Percentiles rank a stretch among this genome's conserved stretches.
Conservation (phyloP, 192 early-diverging fungal genomes). For the Paraglomus occultum region DNA sequence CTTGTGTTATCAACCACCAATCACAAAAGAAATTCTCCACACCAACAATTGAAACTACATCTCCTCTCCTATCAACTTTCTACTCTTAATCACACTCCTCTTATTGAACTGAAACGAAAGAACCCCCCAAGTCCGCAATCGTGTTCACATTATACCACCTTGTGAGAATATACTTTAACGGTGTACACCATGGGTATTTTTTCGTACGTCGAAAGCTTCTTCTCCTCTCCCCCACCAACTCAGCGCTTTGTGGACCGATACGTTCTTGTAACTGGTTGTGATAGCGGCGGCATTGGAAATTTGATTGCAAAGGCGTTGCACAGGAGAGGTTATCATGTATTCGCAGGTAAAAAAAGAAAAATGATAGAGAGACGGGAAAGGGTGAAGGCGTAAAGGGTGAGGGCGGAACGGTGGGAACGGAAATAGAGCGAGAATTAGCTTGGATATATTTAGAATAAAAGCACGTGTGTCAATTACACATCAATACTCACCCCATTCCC, state of each 20-base stretch:
- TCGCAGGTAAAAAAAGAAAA: slow-evolving; percentile 10
- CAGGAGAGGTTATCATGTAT: slow-evolving; percentile 27
- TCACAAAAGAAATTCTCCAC: too few relatives aligned
- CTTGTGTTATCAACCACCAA: too few relatives aligned
- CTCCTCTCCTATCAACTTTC: not conserved
- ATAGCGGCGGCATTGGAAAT: slow-evolving; percentile 28
- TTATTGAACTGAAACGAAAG: not conserved
- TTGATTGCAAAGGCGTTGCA: slow-evolving; percentile 29
- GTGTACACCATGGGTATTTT: slow-evolving; percentile 18
- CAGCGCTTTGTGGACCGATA: slow-evolving; percentile 27
- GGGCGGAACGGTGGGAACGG: too few relatives aligned
- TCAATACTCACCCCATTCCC: not conserved
- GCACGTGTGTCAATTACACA: too few relatives aligned
- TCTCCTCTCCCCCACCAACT: slow-evolving; percentile 17
- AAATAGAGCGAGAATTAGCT: too few relatives aligned
- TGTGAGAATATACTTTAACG: too few relatives aligned
- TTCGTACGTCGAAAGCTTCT: slow-evolving; percentile 28
- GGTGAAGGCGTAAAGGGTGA: too few relatives aligned
- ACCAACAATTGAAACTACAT: too few relatives aligned
- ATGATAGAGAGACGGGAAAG: too few relatives aligned
- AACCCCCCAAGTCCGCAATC: not conserved
- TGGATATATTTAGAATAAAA: too few relatives aligned
- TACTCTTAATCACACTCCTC: not conserved
- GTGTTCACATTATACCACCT: too few relatives aligned
- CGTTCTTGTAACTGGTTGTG: slow-evolving; percentile 30